Evolutionary conservation across 495 filamentous ascomycete genomes (phyloP).

Genomic region (Jackrogersella multiformis): DNA sequence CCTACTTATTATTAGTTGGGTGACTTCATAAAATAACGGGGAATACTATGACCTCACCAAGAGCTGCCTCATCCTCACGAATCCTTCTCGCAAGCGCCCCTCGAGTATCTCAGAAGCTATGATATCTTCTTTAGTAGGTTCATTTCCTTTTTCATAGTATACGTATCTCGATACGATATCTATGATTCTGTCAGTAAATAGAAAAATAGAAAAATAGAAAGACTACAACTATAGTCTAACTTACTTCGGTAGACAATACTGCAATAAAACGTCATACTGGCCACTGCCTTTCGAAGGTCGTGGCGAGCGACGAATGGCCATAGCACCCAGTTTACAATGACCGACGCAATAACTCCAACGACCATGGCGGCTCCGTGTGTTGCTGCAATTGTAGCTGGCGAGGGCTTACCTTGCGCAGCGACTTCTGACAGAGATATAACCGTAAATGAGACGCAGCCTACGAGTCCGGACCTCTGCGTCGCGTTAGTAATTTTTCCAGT

Average conservation of each 20-base stretch:
- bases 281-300: constrained; percentile 64
- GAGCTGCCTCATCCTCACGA: constrained; percentile 65
- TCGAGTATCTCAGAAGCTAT: constrained; percentile 66
- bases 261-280: constrained; percentile 63
- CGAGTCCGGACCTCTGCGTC: constrained; percentile 55
- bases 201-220: too few species aligned
- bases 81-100: constrained; percentile 65
- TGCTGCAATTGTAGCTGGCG: constrained; percentile 55
- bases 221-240: background rate
- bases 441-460: constrained; percentile 65
- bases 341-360: constrained; percentile 59
- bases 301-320: constrained; percentile 70
- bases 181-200: constrained; percentile 21
- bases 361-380: constrained; percentile 60
- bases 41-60: constrained; percentile 48
- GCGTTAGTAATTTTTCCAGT: constrained; percentile 2
- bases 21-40: background rate
- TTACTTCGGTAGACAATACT: constrained; percentile 61
- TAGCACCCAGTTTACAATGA: constrained; percentile 65
- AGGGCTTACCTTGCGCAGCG: constrained; percentile 44
- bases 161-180: constrained; percentile 66
- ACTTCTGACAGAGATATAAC: constrained; percentile 61
- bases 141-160: constrained; percentile 62
- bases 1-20: constrained; percentile 35
- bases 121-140: constrained; percentile 60